Base-by-base conservation (phyloP, 1,139 yeast genomes). In the Taphrina flavorubra region DNA sequence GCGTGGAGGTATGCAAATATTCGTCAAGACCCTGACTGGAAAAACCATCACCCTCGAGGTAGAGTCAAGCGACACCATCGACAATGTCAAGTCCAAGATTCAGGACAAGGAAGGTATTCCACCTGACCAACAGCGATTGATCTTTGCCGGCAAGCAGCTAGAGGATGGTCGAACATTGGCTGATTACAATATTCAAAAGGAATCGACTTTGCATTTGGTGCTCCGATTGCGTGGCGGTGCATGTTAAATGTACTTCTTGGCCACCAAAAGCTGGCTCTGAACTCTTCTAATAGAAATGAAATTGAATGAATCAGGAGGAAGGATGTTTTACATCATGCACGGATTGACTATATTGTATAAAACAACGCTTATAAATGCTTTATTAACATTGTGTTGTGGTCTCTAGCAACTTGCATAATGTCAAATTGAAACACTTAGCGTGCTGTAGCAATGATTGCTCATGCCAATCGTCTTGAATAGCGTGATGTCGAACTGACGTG, bases 101-200 rank as follows among this genome's bases (percentile, higher is more conserved):
- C 95, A 89, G 83, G 96, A 90, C 85, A 89, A 90, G 86, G 97
- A 94, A 83, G 98, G 98, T 80, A 92, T 94, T 78, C 98, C 98
- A 83, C 97, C 98, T 79, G 99, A 94, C 83, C 98, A 92, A 84
- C 98, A 94, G 86, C 90, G 98, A 86, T 88, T 94, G 81, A 92
- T 94, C 90, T 94, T 94, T 82, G 98, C 98, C 82, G 99, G 99
- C 88, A 92, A 92, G 88, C 98, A 94, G 86, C 90, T 94, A 82
- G 98, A 94, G 86, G 98, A 94, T 79, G 97, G 74, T 0, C 91
- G 98, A 87, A 94, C 98, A 76, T 86, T 94, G 78, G 89, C 97
- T 77, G 99, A 94, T 87, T 94, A 94, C 97, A 92, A 94, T 95
- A 94, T 94, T 86, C 98, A 92, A 86, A 94, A 94, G 91, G 99